Evolutionary conservation across 228 moss, liverwort and hornwort genomes (phyloP), one percentile per base, ranked within the genome.

Genomic region (Sphagnum magellanicum): DNA sequence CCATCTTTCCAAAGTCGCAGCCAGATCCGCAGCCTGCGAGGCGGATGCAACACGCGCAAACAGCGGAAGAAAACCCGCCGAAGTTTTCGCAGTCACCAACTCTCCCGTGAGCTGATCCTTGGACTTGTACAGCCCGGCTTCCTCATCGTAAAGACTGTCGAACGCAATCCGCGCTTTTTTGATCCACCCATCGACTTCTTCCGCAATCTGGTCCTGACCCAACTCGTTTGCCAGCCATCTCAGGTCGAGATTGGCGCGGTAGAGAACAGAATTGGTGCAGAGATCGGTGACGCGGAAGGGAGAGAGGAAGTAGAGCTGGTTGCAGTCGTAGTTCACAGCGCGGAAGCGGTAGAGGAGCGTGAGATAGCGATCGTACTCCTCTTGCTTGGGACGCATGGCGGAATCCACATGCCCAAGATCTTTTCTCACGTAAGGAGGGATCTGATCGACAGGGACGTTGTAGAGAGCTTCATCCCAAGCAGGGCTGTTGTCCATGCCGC

Each of bases 401-500:
- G 68, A 72, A 48, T 83, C 71, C 5, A 79, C 79, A 48, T 83
- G 82, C 8, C 73, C 70, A 53, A 79, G 73, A 65, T 83, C 82
- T 5, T 58, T 52, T 52, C 82, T 51, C 73, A 73, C 82, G 52
- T 83, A 83, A 0, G 79, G 76, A 4, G 82, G 82, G 17, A 83
- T 70, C 1, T 73, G 64, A 49, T 78, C 79, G 1, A 79, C 82
- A 4, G 82, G 82, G 53, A 83, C 75, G 14, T 78, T 69, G 51
- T 15, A 47, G 11, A 83, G 51, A n/a, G 79, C 63, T 2, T 83
- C 78, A 60, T 83, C 82, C 82, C 82, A 83, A 4, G 82, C 79
- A 4, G 82, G 82, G 17, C 79, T 79, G 73, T 82, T 82, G 72
- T 82, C 79, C 82, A 82, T 82, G 16, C 82, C 82, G 6, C 72